Base-by-base conservation (phyloP, 2,329 filamentous ascomycete genomes). In the Clonostachys chloroleuca region DNA sequence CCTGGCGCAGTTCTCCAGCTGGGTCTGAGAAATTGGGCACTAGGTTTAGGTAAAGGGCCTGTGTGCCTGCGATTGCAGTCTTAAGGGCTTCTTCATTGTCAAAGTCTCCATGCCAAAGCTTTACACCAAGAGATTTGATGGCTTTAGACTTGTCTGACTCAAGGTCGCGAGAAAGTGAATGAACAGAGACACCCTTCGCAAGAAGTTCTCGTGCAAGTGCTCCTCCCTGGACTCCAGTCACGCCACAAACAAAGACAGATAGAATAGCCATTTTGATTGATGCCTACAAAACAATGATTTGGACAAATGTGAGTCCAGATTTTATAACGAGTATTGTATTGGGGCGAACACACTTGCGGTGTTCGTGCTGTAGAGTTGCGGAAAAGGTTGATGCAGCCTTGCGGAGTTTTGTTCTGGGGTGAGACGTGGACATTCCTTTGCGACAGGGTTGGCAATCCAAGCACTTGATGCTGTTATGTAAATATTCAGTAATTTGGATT, bases 161-260 rank as follows among this genome's bases (percentile, higher is more conserved):
- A 1, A 59, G 53, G 42, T 60, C 47, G 14, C 71, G 64, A n/a
- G 54, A 54, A 9, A 66, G 59, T 34, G 65, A 59, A 46, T 59
- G 64, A 45, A 73, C 59, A 42, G 56, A 47, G 33, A 68, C 56
- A 6, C 24, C 24, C 24, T 30, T 30, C 9, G 56, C 52, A 20
- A 59, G 62, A 34, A 73, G 67, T 35, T 61, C 53, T 33, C 58
- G 56, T 44, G 62, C 58, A 30, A 72, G 49, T 8, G 65, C 59
- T 4, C 59, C 59, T 43, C 71, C 70, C 49, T 70, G 67, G 37
- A 50, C 60, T 33, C 70, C 70, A 2, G 70, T 73, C 6, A 64
- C 66, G 45, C 61, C 64, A 47, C 57, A 59, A 49, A 73, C 60
- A 50, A 72, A 73, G 36, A 65, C 24, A 30, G 24, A 30, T 30